Percentiles rank a stretch among this genome's conserved stretches.
Evolutionary conservation across 495 filamentous ascomycete species (phyloP).

Genomic region (Neurospora sublineolata): DNA sequence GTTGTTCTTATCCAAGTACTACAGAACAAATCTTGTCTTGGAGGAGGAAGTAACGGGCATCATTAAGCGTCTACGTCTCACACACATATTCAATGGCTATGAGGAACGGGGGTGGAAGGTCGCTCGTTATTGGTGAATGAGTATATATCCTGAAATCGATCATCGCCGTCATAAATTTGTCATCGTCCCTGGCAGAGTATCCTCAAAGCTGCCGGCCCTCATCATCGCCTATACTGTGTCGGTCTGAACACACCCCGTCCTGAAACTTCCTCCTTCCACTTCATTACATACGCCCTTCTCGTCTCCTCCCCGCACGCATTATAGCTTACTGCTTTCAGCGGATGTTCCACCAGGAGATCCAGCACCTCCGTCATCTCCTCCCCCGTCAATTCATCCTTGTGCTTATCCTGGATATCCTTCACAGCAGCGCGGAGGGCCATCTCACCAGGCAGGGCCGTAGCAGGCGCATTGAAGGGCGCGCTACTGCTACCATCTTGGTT

Average conservation of each 20-base stretch:
- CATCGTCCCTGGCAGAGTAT: neutral
- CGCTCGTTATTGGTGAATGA: neutral
- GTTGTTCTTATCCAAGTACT: no score
- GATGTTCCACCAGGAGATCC: neutral
- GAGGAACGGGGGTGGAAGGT: neutral
- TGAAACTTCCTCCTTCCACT: neutral
- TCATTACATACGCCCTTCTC: neutral
- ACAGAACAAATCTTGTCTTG: no score
- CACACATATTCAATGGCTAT: no score
- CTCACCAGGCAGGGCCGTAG: neutral
- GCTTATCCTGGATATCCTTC: neutral
- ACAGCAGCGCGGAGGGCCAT: neutral
- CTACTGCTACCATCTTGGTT: neutral
- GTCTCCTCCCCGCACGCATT: neutral
- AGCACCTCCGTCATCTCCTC: neutral
- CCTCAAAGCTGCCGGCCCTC: neutral
- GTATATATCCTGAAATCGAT: neutral
- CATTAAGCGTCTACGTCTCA: neutral
- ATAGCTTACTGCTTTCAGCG: neutral
- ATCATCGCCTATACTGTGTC: neutral
- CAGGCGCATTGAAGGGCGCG: neutral
- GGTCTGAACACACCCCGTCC: neutral
- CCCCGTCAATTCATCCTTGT: neutral
- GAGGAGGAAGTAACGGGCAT: no score
- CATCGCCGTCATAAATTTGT: neutral